A percentile compares a stretch with the other conserved stretches of the same genome.
Evolutionary conservation across 2,329 filamentous ascomycete species (phyloP).

Genomic region (Monosporascus sp.): DNA sequence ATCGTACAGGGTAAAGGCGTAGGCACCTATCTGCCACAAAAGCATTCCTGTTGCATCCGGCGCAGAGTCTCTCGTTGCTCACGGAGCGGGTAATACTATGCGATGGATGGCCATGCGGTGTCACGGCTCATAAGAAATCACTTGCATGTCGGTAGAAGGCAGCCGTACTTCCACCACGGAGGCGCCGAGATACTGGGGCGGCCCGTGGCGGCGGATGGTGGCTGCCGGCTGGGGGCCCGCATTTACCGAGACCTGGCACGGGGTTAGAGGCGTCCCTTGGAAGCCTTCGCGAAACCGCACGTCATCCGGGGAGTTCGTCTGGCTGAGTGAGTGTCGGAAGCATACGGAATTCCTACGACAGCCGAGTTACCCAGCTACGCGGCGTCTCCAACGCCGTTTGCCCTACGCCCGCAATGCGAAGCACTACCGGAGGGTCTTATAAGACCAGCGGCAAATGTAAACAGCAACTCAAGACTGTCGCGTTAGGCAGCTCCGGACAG

Average conservation of each 20-base stretch:
- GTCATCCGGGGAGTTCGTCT: constrained; percentile 35
- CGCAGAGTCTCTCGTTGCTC: too few relatives aligned
- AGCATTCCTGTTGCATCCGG: too few relatives aligned
- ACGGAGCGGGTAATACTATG: too few relatives aligned
- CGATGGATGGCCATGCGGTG: too few relatives aligned
- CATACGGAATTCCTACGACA: constrained; percentile 24
- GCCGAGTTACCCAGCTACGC: constrained; percentile 19
- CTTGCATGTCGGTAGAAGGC: too few relatives aligned
- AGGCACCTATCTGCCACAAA: too few relatives aligned
- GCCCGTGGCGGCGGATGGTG: constrained; percentile 22
- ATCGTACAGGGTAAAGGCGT: too few relatives aligned
- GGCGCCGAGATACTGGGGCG: too few relatives aligned
- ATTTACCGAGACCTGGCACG: constrained; percentile 30
- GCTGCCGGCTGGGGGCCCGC: constrained; percentile 23
- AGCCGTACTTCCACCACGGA: too few relatives aligned
- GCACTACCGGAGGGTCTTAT: constrained; percentile 29
- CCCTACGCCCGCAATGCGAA: constrained; percentile 19
- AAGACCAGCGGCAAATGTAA: not conserved
- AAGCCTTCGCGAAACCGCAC: constrained; percentile 23
- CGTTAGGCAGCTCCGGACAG: too few relatives aligned
- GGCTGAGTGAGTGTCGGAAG: constrained; percentile 29
- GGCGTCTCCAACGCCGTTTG: constrained; percentile 13
- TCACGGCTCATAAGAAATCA: too few relatives aligned
- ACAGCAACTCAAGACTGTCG: too few relatives aligned
- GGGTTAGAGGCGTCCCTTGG: constrained; percentile 25